Evolutionary conservation across 75 land plant species (phyloP).

Genomic region (Cryptomeria japonica): DNA sequence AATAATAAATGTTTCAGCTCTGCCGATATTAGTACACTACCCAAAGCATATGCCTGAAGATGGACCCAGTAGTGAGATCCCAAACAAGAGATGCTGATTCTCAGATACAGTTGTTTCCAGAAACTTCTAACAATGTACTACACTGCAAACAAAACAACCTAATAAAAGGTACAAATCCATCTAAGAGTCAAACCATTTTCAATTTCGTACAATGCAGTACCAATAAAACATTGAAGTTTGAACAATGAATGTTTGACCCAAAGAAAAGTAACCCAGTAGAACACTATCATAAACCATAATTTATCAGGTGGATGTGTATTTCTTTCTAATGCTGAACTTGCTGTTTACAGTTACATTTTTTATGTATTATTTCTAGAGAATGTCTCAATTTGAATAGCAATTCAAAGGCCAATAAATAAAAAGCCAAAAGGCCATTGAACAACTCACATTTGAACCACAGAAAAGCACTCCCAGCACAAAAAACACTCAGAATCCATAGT

Average conservation of each 20-base stretch:
- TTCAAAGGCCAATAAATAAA: neutral
- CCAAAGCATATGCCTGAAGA: too few species aligned
- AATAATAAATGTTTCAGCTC: neutral
- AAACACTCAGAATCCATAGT: neutral
- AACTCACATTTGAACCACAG: too few species aligned
- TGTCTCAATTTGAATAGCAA: neutral
- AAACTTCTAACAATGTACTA: too few species aligned
- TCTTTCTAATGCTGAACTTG: neutral
- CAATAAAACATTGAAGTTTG: neutral
- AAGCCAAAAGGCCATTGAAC: neutral
- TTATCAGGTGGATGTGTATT: neutral
- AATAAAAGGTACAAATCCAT: neutral
- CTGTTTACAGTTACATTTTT: neutral
- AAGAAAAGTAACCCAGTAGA: neutral
- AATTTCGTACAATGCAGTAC: neutral
- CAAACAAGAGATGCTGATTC: neutral
- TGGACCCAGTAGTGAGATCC: too few species aligned
- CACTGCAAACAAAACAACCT: too few species aligned
- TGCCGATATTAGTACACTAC: neutral
- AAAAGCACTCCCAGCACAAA: neutral
- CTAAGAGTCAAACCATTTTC: neutral
- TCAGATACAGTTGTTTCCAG: neutral
- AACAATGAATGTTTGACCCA: neutral
- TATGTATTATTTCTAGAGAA: neutral
- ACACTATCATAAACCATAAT: neutral